Conservation (phyloP, 345 rosid genomes). For the Ailanthus altissimus region DNA sequence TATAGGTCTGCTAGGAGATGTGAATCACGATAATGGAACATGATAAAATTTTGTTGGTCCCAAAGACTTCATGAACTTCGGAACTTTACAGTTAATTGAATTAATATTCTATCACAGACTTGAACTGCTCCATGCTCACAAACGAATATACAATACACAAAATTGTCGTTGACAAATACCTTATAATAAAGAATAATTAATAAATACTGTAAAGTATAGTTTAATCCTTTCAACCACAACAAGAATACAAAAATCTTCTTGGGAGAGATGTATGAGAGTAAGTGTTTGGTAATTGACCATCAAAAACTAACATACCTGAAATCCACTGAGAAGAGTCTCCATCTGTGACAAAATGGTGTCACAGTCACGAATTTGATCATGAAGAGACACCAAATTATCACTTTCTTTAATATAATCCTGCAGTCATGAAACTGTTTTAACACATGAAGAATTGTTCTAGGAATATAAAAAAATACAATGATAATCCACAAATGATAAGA, state of each 20-base stretch:
- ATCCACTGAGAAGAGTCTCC: slow-evolving; percentile 95
- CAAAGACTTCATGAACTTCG: not conserved
- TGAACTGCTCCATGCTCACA: not conserved
- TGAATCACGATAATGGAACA: not conserved
- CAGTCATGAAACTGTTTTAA: slow-evolving; percentile 19
- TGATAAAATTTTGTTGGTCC: not conserved
- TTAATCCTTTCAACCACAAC: not conserved
- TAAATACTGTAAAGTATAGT: not conserved
- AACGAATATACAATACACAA: not conserved
- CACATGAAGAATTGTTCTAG: not conserved
- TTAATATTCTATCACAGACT: not conserved
- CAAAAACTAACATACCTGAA: slow-evolving; percentile 61
- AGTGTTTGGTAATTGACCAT: not conserved
- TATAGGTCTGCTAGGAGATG: not conserved
- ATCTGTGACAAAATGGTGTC: slow-evolving; percentile 90
- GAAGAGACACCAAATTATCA: slow-evolving; percentile 92
- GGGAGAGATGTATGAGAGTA: slow-evolving; percentile 6
- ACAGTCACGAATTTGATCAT: slow-evolving; percentile 95
- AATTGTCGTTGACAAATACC: not conserved
- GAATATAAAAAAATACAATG: not conserved
- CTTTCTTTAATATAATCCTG: slow-evolving; percentile 99
- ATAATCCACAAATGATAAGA: not conserved
- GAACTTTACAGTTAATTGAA: not conserved
- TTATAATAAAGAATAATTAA: not conserved
- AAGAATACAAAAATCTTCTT: not conserved